A percentile compares a stretch with the other conserved stretches of the same genome.
These are phyloP conservation scores for Phytopythium sindhum DNA, from an alignment of 352 stramenopile species.

Conservation along the genomic window DNA sequence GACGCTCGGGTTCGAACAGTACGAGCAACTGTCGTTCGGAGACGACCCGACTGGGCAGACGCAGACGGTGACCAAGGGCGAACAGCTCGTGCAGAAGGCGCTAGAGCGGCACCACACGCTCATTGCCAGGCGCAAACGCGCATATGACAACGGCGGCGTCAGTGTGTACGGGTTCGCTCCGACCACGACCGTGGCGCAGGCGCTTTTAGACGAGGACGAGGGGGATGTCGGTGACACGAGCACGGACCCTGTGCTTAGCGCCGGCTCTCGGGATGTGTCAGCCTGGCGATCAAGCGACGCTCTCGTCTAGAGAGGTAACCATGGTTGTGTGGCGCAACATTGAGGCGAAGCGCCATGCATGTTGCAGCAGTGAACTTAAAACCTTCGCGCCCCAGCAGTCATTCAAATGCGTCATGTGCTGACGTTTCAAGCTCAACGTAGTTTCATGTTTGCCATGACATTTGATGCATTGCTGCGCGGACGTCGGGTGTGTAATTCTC, in stretches of 20 bases:
- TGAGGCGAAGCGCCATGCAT: too few relatives aligned
- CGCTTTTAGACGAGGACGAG: conserved; percentile 18
- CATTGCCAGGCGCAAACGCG: conserved; percentile 33
- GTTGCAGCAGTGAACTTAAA: too few relatives aligned
- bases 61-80: conserved; percentile 39
- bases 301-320: background rate
- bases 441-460: too few relatives aligned
- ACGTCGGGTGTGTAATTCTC: too few relatives aligned
- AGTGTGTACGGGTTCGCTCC: conserved; percentile 34
- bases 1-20: conserved; percentile 58
- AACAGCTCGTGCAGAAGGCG: conserved; percentile 45
- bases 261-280: background rate
- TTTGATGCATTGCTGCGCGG: too few relatives aligned
- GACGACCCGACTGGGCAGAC: conserved; percentile 28
- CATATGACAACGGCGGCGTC: conserved; percentile 19
- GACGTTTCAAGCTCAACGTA: too few relatives aligned
- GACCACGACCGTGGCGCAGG: conserved; percentile 12
- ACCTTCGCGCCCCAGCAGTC: too few relatives aligned
- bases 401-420: too few relatives aligned
- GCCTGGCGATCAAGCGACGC: background rate
- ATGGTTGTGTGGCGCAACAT: too few relatives aligned
- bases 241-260: background rate
- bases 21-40: conserved; percentile 50
- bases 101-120: conserved; percentile 36
- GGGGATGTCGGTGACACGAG: background rate